Evolutionary conservation across 2,329 filamentous ascomycete species (phyloP).

Genomic region (Ascochyta fabae): DNA sequence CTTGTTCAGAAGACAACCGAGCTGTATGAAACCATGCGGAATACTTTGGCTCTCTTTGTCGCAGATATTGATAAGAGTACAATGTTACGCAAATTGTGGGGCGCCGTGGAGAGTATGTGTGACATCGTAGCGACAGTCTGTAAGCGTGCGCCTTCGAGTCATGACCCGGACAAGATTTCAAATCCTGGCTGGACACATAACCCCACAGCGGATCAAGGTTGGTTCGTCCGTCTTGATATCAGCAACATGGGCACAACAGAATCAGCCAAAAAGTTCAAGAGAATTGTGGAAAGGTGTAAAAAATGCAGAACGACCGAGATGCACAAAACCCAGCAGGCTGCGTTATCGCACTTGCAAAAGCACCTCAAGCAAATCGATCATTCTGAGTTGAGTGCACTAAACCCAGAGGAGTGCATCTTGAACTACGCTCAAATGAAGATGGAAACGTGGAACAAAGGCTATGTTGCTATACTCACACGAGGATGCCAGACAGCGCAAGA

Average conservation of each 20-base stretch:
- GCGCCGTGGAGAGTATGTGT: conserved; percentile 29
- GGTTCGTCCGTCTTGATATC: conserved; percentile 26
- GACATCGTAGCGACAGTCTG: conserved; percentile 3
- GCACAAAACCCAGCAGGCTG: conserved; percentile 24
- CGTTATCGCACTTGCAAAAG: conserved; percentile 30
- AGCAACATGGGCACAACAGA: neutral
- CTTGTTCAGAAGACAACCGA: conserved; percentile 18
- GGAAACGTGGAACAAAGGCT: conserved; percentile 29
- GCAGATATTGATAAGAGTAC: conserved; percentile 25
- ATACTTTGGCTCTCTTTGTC: conserved; percentile 34
- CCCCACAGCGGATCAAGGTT: conserved; percentile 10
- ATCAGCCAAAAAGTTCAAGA: conserved; percentile 7
- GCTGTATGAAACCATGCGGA: conserved; percentile 21
- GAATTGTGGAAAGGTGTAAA: conserved; percentile 25
- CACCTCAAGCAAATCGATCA: conserved; percentile 15
- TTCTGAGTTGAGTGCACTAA: too few relatives aligned
- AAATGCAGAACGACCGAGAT: conserved; percentile 18
- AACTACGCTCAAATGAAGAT: conserved; percentile 25
- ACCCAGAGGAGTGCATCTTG: conserved; percentile 31
- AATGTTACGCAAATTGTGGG: conserved; percentile 37
- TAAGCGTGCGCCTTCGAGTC: conserved; percentile 5
- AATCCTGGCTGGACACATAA: conserved; percentile 17
- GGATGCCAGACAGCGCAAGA: conserved; percentile 17
- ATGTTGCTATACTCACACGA: conserved; percentile 23
- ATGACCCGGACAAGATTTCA: conserved; percentile 13